These are phyloP conservation scores for Fusarium gaditjirri DNA, from an alignment of 2,329 filamentous ascomycete genomes.

Conservation along the genomic window DNA sequence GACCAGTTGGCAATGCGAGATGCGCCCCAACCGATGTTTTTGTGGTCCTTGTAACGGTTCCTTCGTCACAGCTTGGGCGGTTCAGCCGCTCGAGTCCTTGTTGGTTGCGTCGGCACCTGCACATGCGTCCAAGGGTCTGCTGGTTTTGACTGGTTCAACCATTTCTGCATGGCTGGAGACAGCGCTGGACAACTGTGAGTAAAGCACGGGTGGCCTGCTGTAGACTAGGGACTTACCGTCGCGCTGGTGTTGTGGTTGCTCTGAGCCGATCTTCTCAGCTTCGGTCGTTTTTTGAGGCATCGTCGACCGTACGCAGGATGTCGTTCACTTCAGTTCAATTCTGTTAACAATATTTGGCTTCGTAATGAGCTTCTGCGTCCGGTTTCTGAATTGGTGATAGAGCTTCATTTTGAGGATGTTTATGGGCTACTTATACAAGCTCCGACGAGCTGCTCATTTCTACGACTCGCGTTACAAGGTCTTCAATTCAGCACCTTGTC, in stretches of 20 bases:
- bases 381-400: fast-evolving
- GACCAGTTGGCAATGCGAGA: not conserved
- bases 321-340: not conserved
- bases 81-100: not conserved
- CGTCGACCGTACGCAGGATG: fast-evolving
- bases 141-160: not conserved
- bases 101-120: not conserved
- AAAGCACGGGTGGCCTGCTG: fast-evolving
- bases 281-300: not conserved
- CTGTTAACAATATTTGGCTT: fast-evolving
- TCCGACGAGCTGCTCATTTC: no score
- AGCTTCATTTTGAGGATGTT: fast-evolving
- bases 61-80: not conserved
- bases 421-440: not conserved
- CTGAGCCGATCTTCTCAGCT: fast-evolving
- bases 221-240: not conserved
- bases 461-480: not conserved
- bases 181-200: not conserved
- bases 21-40: fast-evolving
- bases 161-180: not conserved
- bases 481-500: not conserved
- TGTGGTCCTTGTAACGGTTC: fast-evolving
- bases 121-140: not conserved
- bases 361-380: fast-evolving
- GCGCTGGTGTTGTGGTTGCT: fast-evolving